Conservation (phyloP, 2,329 filamentous ascomycete species). For the Neoscytalidium dimidiatum region DNA sequence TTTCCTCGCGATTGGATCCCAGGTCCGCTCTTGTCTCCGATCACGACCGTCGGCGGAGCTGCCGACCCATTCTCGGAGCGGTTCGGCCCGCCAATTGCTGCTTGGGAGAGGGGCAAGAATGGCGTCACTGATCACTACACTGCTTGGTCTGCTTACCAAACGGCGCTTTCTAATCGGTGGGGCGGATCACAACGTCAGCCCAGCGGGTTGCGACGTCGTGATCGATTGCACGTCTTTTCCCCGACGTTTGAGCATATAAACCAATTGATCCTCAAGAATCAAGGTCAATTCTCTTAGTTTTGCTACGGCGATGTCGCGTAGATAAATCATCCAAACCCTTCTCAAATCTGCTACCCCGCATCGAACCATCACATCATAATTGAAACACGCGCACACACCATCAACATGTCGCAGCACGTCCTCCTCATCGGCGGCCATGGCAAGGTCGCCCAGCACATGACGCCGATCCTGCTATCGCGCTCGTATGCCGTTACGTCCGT, state of each 20-base stretch:
- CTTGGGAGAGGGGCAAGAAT: neutral
- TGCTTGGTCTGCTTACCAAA: neutral
- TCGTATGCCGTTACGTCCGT: constrained; percentile 78
- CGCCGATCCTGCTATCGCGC: constrained; percentile 71
- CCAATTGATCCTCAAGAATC: neutral
- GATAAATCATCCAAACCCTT: neutral
- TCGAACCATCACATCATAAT: neutral
- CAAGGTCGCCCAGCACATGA: constrained; percentile 73
- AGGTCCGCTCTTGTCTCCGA: neutral
- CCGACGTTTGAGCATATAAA: neutral
- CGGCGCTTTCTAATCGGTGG: neutral
- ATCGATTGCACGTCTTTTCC: neutral
- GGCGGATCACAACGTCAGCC: constrained; percentile 11
- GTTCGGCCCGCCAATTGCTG: constrained; percentile 6
- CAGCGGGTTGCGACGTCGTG: neutral
- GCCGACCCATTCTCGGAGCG: no score
- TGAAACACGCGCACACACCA: neutral
- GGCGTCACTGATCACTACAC: constrained; percentile 1
- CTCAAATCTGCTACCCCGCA: neutral
- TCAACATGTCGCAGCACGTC: constrained; percentile 44
- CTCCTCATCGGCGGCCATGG: constrained; percentile 81
- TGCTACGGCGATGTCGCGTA: neutral
- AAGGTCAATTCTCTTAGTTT: no score
- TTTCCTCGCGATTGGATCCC: neutral
- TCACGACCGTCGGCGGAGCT: neutral